These are phyloP conservation scores for Coemansia sp. DNA, from an alignment of 192 early-diverging fungal species.

Conservation along the genomic window DNA sequence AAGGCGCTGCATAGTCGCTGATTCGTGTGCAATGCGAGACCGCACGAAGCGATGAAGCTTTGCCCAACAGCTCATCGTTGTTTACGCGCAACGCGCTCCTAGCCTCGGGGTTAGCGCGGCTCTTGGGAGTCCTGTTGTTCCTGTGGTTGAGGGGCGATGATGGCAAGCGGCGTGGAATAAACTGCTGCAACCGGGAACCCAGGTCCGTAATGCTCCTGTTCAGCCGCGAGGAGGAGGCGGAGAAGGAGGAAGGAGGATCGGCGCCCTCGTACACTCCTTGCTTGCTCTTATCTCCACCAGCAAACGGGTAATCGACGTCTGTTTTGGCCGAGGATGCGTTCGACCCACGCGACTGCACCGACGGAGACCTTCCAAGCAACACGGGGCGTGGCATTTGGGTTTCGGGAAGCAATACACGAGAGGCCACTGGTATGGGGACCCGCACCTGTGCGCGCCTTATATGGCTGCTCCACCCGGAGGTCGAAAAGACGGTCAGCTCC, in stretches of 20 bases:
- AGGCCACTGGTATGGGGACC: constrained; percentile 35
- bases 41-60: not conserved
- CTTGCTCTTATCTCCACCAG: not conserved
- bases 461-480: constrained; percentile 33
- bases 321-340: constrained; percentile 4
- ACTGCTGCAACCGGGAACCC: constrained; percentile 33
- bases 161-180: constrained; percentile 41
- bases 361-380: not conserved
- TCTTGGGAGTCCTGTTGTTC: not conserved
- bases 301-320: not conserved
- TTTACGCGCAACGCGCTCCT: not conserved
- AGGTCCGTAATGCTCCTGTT: constrained; percentile 36
- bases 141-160: not conserved
- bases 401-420: constrained; percentile 16
- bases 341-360: not conserved
- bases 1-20: not conserved
- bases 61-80: not conserved
- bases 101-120: too few relatives aligned
- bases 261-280: not conserved
- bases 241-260: not conserved
- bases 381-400: not conserved
- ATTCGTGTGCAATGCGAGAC: not conserved
- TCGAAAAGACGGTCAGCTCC: constrained; percentile 20
- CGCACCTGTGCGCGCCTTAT: constrained; percentile 12
- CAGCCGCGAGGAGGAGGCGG: not conserved